Percentiles rank a stretch among this genome's conserved stretches.
These are phyloP conservation scores for Penicillium capsulatum DNA, from an alignment of 2,329 filamentous ascomycete species.

Conservation along the genomic window DNA sequence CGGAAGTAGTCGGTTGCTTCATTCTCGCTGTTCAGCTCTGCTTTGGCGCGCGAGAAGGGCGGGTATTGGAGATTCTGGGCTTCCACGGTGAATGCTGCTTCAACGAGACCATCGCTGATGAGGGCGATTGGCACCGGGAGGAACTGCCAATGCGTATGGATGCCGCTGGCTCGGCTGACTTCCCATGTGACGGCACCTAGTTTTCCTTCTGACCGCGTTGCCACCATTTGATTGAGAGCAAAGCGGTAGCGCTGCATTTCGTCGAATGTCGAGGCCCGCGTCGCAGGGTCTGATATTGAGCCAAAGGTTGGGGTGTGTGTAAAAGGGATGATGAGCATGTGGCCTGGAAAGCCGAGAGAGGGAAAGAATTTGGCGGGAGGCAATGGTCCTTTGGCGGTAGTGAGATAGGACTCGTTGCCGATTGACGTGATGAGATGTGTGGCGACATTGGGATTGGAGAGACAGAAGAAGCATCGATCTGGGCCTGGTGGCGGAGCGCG, in stretches of 20 bases:
- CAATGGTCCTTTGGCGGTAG: conserved; percentile 86
- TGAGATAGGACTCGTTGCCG: conserved; percentile 80
- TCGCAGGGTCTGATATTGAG: conserved; percentile 58
- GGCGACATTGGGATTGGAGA: conserved; percentile 78
- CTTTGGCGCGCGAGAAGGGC: conserved; percentile 43
- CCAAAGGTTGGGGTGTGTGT: conserved; percentile 73
- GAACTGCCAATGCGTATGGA: conserved; percentile 94
- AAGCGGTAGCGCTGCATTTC: conserved; percentile 83
- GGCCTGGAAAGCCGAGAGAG: conserved; percentile 70
- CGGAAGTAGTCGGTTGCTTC: conserved; percentile 66
- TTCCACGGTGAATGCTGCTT: conserved; percentile 83
- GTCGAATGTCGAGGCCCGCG: conserved; percentile 55
- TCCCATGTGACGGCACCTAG: conserved; percentile 89
- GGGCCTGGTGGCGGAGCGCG: conserved; percentile 57
- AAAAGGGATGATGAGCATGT: conserved; percentile 88
- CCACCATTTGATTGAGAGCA: conserved; percentile 74
- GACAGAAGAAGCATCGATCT: conserved; percentile 88
- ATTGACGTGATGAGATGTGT: conserved; percentile 88
- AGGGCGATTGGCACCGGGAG: conserved; percentile 68
- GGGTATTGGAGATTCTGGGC: conserved; percentile 69
- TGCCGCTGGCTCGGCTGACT: conserved; percentile 73
- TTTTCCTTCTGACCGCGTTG: conserved; percentile 40
- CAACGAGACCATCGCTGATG: conserved; percentile 69
- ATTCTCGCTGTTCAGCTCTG: conserved; percentile 27
- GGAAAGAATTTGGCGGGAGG: conserved; percentile 67